A percentile compares a stretch with the other conserved stretches of the same genome.
phyloP scores from a whole-genome alignment of 495 filamentous ascomycete species.

The Terfezia boudieri region DNA sequence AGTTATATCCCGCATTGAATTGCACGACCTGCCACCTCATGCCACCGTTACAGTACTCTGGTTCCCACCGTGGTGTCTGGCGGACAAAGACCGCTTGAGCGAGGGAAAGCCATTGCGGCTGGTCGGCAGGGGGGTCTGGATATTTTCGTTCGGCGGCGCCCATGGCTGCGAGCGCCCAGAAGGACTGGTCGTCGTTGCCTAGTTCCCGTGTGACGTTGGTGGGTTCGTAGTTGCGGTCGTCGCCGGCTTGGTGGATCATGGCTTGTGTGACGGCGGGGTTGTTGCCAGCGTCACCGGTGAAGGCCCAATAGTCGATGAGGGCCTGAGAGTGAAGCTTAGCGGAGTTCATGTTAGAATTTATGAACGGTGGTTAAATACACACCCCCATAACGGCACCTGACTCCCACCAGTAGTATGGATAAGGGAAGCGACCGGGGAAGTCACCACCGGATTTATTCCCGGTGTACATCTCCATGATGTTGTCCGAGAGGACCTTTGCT shows the following conservation, averaged over 20 bases:
- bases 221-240: slow-evolving; percentile 41
- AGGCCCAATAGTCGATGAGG: slow-evolving; percentile 53
- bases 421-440: neutral
- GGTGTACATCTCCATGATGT: neutral
- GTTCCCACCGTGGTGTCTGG: slow-evolving; percentile 49
- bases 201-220: slow-evolving; percentile 52
- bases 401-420: slow-evolving; percentile 17
- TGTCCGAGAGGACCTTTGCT: neutral
- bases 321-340: slow-evolving; percentile 1
- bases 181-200: slow-evolving; percentile 75
- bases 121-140: too few relatives aligned
- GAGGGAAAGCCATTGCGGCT: slow-evolving; percentile 48
- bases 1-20: slow-evolving; percentile 55
- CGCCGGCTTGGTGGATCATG: slow-evolving; percentile 48
- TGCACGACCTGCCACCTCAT: slow-evolving; percentile 70
- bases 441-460: neutral
- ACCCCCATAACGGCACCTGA: slow-evolving; percentile 18
- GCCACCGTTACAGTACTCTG: slow-evolving; percentile 41
- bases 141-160: too few relatives aligned
- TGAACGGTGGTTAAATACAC: slow-evolving; percentile 1
- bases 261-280: slow-evolving; percentile 39
- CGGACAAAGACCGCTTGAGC: slow-evolving; percentile 63
- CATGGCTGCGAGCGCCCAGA: too few relatives aligned
- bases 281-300: slow-evolving; percentile 48
- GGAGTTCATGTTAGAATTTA: neutral